Evolutionary conservation across 352 stramenopile genomes (phyloP).

Genomic region (Phytophthora colocasiae): DNA sequence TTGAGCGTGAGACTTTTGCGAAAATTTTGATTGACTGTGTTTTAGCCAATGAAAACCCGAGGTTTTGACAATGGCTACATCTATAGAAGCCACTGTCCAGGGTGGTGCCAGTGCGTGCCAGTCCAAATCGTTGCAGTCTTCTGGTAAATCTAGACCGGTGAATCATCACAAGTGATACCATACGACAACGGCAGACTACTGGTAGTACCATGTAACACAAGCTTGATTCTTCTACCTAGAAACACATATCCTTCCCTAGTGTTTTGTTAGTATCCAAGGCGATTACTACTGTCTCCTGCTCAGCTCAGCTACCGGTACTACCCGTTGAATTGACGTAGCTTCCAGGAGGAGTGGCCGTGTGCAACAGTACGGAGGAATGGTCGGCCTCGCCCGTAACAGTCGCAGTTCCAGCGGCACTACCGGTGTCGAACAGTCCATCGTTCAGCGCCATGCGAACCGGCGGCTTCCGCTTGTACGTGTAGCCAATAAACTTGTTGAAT

Average conservation of each 20-base stretch:
- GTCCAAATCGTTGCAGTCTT: not conserved
- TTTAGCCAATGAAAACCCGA: conserved; percentile 1
- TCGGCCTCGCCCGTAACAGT: not conserved
- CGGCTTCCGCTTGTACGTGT: conserved; percentile 91
- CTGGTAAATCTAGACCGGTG: conserved; percentile 5
- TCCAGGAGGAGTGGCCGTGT: conserved; percentile 4
- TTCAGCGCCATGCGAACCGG: conserved; percentile 83
- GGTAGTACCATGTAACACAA: too few species aligned
- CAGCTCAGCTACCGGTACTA: not conserved
- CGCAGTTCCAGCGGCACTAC: not conserved
- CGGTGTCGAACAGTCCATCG: conserved; percentile 71
- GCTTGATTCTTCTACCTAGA: conserved; percentile 16
- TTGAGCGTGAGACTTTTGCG: conserved; percentile 1
- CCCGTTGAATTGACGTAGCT: conserved; percentile 11
- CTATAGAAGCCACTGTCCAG: conserved; percentile 15
- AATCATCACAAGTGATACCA: too few species aligned
- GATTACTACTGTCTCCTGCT: conserved; percentile 2
- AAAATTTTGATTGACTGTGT: conserved; percentile 23
- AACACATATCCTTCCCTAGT: conserved; percentile 18
- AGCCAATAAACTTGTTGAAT: conserved; percentile 94
- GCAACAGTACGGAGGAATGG: not conserved
- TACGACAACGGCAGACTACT: too few species aligned
- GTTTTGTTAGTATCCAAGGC: conserved; percentile 7
- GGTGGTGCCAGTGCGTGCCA: conserved; percentile 8
- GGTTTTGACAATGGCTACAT: conserved; percentile 5